phyloP scores from a whole-genome alignment of 345 rosid genomes.

The Pistacia atlantica region DNA sequence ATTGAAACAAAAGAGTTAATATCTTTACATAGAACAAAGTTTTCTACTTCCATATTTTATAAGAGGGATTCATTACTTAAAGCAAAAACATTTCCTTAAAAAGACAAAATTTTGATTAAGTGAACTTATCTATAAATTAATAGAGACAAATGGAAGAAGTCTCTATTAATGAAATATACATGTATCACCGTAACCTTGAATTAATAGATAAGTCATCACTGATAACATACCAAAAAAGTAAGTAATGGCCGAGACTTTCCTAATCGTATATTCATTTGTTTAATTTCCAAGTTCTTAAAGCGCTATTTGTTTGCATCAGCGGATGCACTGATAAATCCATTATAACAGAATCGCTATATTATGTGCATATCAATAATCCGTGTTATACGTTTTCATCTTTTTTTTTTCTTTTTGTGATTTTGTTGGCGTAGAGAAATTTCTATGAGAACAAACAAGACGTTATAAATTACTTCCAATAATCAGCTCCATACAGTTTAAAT shows the following conservation, averaged over 20 bases:
- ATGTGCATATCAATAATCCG: not conserved
- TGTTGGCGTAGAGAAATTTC: not conserved
- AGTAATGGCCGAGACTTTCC: not conserved
- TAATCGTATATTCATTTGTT: not conserved
- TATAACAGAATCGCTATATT: not conserved
- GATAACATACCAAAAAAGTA: slow-evolving; percentile 7
- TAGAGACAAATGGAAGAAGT: not conserved
- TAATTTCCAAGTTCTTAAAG: slow-evolving; percentile 1
- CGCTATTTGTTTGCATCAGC: not conserved
- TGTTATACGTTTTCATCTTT: not conserved
- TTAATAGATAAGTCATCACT: not conserved
- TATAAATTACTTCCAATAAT: not conserved
- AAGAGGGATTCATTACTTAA: not conserved
- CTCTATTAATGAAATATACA: not conserved
- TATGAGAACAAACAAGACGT: not conserved
- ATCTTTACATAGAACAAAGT: not conserved
- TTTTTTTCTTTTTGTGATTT: not conserved
- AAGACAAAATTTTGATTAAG: not conserved
- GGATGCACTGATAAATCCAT: not conserved
- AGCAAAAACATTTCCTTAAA: not conserved
- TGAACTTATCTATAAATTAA: slow-evolving; percentile 16
- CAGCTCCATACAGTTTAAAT: not conserved
- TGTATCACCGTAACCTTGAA: not conserved
- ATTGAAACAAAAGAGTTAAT: not conserved
- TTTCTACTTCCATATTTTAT: not conserved